These are phyloP conservation scores for Candida wancherniae DNA, from an alignment of 805 yeast species.

Conservation along the genomic window DNA sequence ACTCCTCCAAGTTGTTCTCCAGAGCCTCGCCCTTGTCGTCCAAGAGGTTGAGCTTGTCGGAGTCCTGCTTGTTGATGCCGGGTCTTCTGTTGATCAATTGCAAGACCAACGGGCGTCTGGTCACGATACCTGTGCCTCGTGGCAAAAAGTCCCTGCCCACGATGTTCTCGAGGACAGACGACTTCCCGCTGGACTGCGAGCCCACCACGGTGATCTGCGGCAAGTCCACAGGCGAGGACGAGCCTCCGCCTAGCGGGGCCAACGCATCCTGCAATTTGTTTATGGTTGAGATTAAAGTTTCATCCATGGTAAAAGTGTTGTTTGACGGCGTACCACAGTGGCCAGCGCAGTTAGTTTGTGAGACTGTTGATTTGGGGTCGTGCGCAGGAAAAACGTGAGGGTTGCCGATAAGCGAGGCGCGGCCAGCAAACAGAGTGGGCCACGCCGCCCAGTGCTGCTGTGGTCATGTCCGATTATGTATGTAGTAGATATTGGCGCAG, in stretches of 20 bases:
- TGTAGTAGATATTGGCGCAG: too few relatives aligned
- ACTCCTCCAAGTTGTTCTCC: slow-evolving; percentile 77
- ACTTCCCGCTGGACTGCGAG: slow-evolving; percentile 85
- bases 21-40: slow-evolving; percentile 45
- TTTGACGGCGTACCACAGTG: too few relatives aligned
- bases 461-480: too few relatives aligned
- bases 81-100: slow-evolving; percentile 73
- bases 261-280: slow-evolving; percentile 94
- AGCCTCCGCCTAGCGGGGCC: slow-evolving; percentile 90
- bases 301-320: slow-evolving; percentile 53
- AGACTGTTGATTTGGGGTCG: too few relatives aligned
- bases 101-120: slow-evolving; percentile 80
- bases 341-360: too few relatives aligned
- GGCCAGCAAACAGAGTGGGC: too few relatives aligned
- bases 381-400: too few relatives aligned
- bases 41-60: slow-evolving; percentile 39
- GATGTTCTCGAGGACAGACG: slow-evolving; percentile 84
- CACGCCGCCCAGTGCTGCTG: too few relatives aligned
- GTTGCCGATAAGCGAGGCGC: too few relatives aligned
- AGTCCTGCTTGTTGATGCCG: slow-evolving; percentile 16
- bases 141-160: slow-evolving; percentile 91
- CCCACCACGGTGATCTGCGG: slow-evolving; percentile 97
- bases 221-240: slow-evolving; percentile 82
- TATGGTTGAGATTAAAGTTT: slow-evolving; percentile 73
- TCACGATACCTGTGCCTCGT: slow-evolving; percentile 89